Evolutionary conservation across 2,329 filamentous ascomycete genomes (phyloP).

Genomic region (Tolypocladium nubicola): DNA sequence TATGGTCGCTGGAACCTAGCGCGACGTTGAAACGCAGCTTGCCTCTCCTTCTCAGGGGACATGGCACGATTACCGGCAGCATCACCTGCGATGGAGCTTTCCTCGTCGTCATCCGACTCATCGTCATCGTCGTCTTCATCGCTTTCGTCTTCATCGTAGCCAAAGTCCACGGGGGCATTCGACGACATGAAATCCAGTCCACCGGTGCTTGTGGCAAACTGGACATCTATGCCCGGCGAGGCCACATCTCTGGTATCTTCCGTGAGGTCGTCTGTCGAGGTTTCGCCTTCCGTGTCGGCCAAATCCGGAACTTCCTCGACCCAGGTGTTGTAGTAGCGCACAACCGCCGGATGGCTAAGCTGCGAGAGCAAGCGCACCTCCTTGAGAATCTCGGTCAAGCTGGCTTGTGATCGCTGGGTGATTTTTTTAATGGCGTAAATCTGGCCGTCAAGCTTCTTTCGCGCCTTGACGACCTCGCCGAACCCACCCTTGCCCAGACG

Average conservation of each 20-base stretch:
- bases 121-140: conserved; percentile 36
- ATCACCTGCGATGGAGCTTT: conserved; percentile 24
- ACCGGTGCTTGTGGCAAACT: conserved; percentile 62
- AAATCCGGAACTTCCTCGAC: conserved; percentile 59
- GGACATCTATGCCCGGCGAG: conserved; percentile 33
- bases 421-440: conserved; percentile 98
- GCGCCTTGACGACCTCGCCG: conserved; percentile 89
- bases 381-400: conserved; percentile 71
- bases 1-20: conserved; percentile 38
- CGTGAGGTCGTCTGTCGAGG: conserved; percentile 37
- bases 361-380: conserved; percentile 86
- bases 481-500: conserved; percentile 88
- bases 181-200: conserved; percentile 93
- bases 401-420: conserved; percentile 66
- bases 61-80: conserved; percentile 12
- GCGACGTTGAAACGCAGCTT: conserved; percentile 16
- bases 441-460: conserved; percentile 86
- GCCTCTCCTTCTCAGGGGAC: conserved; percentile 20
- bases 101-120: conserved; percentile 34
- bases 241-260: conserved; percentile 24
- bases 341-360: conserved; percentile 76
- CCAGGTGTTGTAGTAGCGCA: conserved; percentile 95
- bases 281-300: conserved; percentile 45
- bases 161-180: conserved; percentile 70
- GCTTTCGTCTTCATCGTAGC: conserved; percentile 43